phyloP scores from a whole-genome alignment of 2,329 filamentous ascomycete species.

The Lachnellula cervina region DNA sequence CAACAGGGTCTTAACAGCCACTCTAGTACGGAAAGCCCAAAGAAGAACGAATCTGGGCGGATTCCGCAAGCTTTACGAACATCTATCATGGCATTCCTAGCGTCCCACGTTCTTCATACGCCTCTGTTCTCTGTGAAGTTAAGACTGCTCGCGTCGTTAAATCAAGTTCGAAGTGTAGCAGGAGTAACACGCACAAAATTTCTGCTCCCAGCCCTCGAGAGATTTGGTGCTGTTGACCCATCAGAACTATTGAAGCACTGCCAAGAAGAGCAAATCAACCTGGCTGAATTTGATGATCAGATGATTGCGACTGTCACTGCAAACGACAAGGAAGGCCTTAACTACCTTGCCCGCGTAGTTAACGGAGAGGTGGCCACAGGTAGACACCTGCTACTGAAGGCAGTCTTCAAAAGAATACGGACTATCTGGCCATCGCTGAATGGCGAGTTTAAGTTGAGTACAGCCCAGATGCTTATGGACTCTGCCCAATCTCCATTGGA shows the following conservation, averaged over 20 bases:
- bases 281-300: constrained; percentile 45
- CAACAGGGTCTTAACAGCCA: constrained; percentile 54
- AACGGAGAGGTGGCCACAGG: constrained; percentile 38
- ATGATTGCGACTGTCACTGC: constrained; percentile 49
- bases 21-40: constrained; percentile 36
- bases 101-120: constrained; percentile 65
- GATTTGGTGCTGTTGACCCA: constrained; percentile 58
- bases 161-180: constrained; percentile 68
- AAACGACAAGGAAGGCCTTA: constrained; percentile 53
- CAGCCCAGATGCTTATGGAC: constrained; percentile 59
- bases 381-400: constrained; percentile 51
- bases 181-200: constrained; percentile 64
- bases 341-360: constrained; percentile 48
- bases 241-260: constrained; percentile 48
- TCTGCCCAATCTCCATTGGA: constrained; percentile 44
- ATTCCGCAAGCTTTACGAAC: constrained; percentile 57
- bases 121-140: constrained; percentile 67
- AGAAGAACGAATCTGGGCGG: constrained; percentile 39
- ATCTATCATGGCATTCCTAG: constrained; percentile 66
- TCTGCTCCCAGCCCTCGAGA: constrained; percentile 68
- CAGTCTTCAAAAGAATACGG: constrained; percentile 64
- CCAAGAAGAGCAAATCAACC: constrained; percentile 42
- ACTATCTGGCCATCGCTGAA: constrained; percentile 71
- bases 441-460: constrained; percentile 51
- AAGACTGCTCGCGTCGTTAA: constrained; percentile 66